phyloP scores from a whole-genome alignment of 176 grass and related monocot species.

The Phoenix dactylifera region DNA sequence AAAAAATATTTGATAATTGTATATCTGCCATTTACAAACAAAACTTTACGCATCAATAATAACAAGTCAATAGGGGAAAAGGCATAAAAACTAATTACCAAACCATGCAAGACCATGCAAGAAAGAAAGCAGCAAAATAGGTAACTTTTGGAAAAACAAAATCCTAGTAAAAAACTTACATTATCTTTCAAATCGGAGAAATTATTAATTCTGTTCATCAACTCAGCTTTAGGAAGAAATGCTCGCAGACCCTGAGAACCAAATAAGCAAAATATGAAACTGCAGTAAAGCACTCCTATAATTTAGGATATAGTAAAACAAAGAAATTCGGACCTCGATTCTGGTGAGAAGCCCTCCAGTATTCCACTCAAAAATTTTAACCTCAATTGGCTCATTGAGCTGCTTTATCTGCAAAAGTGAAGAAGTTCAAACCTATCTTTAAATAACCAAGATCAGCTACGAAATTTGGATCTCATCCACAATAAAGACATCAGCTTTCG shows the following conservation, averaged over 20 bases:
- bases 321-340: slow-evolving; percentile 50
- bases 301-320: neutral
- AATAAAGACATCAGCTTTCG: too few relatives aligned
- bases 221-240: slow-evolving; percentile 83
- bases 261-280: slow-evolving; percentile 12
- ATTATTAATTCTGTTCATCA: slow-evolving; percentile 59
- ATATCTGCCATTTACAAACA: too few relatives aligned
- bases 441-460: too few relatives aligned
- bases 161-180: slow-evolving; percentile 31
- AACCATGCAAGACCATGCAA: too few relatives aligned
- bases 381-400: slow-evolving; percentile 71
- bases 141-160: neutral
- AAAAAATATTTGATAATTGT: neutral
- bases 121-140: neutral
- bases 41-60: too few relatives aligned
- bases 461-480: too few relatives aligned
- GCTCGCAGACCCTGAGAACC: slow-evolving; percentile 70
- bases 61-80: too few relatives aligned
- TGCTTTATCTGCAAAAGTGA: slow-evolving; percentile 59
- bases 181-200: slow-evolving; percentile 79
- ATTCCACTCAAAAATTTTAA: slow-evolving; percentile 91
- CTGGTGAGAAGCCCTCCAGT: slow-evolving; percentile 74
- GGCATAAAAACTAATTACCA: too few relatives aligned
- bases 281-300: slow-evolving; percentile 1
- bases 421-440: slow-evolving; percentile 7